Conservation (phyloP, 2,329 filamentous ascomycete species). For the Ophiostoma montium region DNA sequence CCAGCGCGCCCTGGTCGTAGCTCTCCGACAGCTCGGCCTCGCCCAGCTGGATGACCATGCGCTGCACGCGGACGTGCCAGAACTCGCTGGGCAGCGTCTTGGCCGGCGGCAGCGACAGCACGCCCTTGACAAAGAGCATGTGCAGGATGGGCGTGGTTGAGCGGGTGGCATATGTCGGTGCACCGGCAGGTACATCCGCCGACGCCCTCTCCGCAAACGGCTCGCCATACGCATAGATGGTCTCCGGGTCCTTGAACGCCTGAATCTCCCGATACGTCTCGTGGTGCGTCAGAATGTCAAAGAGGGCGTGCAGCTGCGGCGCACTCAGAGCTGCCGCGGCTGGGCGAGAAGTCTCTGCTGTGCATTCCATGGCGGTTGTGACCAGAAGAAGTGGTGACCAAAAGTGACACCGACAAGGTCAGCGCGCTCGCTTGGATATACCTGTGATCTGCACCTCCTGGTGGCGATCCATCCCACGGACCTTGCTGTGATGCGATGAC, state of each 20-base stretch:
- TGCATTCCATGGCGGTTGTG: not conserved
- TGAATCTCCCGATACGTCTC: constrained; percentile 56
- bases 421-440: too few relatives aligned
- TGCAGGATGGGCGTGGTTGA: constrained; percentile 54
- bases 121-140: constrained; percentile 48
- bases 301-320: constrained; percentile 35
- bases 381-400: not conserved
- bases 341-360: not conserved
- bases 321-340: constrained; percentile 12
- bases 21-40: constrained; percentile 63
- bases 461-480: too few relatives aligned
- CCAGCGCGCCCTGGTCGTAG: constrained; percentile 65
- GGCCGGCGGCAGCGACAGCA: constrained; percentile 52
- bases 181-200: too few relatives aligned
- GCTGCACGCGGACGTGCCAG: constrained; percentile 48
- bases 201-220: constrained; percentile 45
- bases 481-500: too few relatives aligned
- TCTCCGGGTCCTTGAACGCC: constrained; percentile 50
- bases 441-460: too few relatives aligned
- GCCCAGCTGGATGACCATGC: constrained; percentile 46
- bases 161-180: constrained; percentile 17
- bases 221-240: constrained; percentile 53
- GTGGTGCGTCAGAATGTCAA: constrained; percentile 45
- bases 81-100: constrained; percentile 48
- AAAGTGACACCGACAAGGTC: not conserved